These are phyloP conservation scores for Epichloe brachyelytri DNA, from an alignment of 2,329 filamentous ascomycete species.

Conservation along the genomic window DNA sequence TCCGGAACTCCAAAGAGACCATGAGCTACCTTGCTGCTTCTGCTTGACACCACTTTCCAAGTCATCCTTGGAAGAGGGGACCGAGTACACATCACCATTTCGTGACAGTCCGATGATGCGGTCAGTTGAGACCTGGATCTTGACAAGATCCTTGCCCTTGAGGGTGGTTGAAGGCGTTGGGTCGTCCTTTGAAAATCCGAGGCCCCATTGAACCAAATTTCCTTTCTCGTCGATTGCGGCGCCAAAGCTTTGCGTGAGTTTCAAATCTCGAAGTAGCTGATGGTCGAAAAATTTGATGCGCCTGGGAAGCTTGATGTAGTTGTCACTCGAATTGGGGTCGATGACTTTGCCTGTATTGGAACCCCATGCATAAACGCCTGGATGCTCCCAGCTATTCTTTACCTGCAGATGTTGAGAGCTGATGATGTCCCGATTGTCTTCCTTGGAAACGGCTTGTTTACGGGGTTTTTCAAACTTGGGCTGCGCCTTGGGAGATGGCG, in stretches of 20 bases:
- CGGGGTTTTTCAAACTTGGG: conserved; percentile 57
- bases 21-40: conserved; percentile 42
- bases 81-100: conserved; percentile 68
- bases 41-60: conserved; percentile 51
- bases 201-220: conserved; percentile 85
- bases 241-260: conserved; percentile 69
- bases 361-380: conserved; percentile 90
- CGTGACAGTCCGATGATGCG: conserved; percentile 68
- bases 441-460: conserved; percentile 43
- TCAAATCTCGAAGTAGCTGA: conserved; percentile 72
- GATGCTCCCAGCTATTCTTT: conserved; percentile 66
- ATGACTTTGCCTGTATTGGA: conserved; percentile 77
- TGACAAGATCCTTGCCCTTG: conserved; percentile 65
- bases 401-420: conserved; percentile 83
- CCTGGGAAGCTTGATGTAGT: conserved; percentile 65
- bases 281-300: conserved; percentile 75
- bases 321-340: conserved; percentile 68
- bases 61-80: conserved; percentile 64
- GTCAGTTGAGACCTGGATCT: conserved; percentile 66
- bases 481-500: conserved; percentile 29
- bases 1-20: conserved; percentile 56
- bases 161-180: conserved; percentile 58
- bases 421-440: conserved; percentile 62
- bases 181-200: conserved; percentile 53
- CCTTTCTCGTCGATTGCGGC: conserved; percentile 80